Evolutionary conservation across 1,284 basidiomycete genomes (phyloP).

Genomic region (Paramarasmius palmivorus): DNA sequence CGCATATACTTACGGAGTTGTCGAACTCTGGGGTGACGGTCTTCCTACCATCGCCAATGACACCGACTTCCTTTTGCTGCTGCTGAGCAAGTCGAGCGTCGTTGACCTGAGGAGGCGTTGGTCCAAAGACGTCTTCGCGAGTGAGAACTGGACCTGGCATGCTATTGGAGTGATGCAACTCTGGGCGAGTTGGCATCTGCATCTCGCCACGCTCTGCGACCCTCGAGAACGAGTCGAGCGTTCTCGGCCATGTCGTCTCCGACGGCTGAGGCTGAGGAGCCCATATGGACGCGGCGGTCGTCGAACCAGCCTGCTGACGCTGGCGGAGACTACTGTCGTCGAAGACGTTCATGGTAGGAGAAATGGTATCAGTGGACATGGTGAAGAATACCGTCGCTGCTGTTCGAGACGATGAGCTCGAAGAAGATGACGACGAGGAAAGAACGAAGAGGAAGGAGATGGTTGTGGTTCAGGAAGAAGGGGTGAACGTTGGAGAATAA

Average conservation of each 20-base stretch:
- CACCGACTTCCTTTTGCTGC: slow-evolving; percentile 55
- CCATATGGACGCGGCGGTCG: slow-evolving; percentile 58
- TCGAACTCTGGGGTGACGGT: slow-evolving; percentile 56
- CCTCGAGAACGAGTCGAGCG: slow-evolving; percentile 59
- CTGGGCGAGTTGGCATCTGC: slow-evolving; percentile 10
- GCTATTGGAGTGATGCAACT: slow-evolving; percentile 23
- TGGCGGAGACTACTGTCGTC: background rate
- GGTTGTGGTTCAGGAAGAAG: slow-evolving; percentile 1
- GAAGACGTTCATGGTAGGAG: background rate
- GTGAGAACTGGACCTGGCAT: slow-evolving; percentile 29
- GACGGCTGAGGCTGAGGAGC: slow-evolving; percentile 71
- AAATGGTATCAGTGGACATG: background rate
- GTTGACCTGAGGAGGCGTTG: slow-evolving; percentile 18
- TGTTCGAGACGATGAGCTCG: slow-evolving; percentile 2
- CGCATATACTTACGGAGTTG: slow-evolving; percentile 44
- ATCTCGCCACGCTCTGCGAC: slow-evolving; percentile 39
- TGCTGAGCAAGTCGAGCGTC: slow-evolving; percentile 25
- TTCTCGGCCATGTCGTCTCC: slow-evolving; percentile 63
- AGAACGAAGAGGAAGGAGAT: background rate
- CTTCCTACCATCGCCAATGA: slow-evolving; percentile 75
- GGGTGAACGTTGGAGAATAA: background rate
- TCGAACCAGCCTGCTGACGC: background rate
- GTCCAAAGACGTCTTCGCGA: slow-evolving; percentile 67
- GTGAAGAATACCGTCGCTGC: background rate
- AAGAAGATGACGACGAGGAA: background rate